Evolutionary conservation across 345 rosid genomes (phyloP).

Genomic region (Clarkia xantiana): DNA sequence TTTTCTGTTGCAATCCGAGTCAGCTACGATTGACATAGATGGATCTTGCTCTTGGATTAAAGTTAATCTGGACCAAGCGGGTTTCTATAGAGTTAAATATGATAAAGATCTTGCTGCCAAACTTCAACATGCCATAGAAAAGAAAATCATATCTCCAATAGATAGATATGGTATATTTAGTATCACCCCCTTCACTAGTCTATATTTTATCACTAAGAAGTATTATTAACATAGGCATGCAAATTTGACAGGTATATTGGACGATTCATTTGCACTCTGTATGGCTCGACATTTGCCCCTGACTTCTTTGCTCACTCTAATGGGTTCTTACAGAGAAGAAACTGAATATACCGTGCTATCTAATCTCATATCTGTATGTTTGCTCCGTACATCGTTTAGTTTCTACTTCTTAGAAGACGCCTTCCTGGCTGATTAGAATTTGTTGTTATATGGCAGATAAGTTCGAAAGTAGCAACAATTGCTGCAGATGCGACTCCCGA

Average conservation of each 20-base stretch:
- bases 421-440: constrained; percentile 13
- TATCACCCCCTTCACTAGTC: background rate
- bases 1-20: constrained; percentile 57
- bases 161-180: constrained; percentile 67
- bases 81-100: constrained; percentile 90
- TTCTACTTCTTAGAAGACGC: constrained; percentile 4
- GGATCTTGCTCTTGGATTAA: constrained; percentile 47
- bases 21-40: constrained; percentile 29
- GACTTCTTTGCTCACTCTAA: constrained; percentile 68
- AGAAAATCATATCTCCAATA: constrained; percentile 35
- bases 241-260: constrained; percentile 58
- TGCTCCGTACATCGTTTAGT: constrained; percentile 1
- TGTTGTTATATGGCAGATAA: constrained; percentile 37
- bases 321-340: constrained; percentile 68
- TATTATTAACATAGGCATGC: constrained; percentile 8
- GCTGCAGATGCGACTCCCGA: constrained; percentile 62
- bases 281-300: constrained; percentile 80
- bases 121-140: constrained; percentile 63
- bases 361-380: constrained; percentile 60
- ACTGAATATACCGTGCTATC: constrained; percentile 67
- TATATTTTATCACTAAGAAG: constrained; percentile 3
- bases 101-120: constrained; percentile 68
- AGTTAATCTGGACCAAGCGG: constrained; percentile 70
- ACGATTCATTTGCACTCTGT: constrained; percentile 80
- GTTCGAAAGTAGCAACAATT: constrained; percentile 56